Base-by-base conservation (phyloP, 192 early-diverging fungal genomes). In the Thoreauomyces humboldtii region DNA sequence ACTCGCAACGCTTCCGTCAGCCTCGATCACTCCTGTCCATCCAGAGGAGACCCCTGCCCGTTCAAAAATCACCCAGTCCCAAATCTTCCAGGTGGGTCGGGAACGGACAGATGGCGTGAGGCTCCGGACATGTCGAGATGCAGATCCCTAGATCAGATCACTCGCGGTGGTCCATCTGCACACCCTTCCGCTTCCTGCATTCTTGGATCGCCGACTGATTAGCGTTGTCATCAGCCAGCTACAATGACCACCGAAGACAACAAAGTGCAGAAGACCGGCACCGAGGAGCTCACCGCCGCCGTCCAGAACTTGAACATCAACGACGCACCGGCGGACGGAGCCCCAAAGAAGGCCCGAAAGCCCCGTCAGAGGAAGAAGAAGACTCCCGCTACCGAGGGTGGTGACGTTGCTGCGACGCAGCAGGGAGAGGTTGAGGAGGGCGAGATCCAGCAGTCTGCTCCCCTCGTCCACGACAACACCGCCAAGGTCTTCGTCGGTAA, bases 401-500 rank as follows among this genome's bases (percentile, higher is more conserved):
- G 7, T 2, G 27, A 31, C 46, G 59, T 50, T 19, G 52, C 47
- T 28, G 38, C 46, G 17, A 31, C 21, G 25, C 3, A 31, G 32
- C 37, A 6, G 15, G 52, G n/a, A 4, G 67, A 58, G 25, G 51
- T 19, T 27, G 61, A 66, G 14, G 50, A 43, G 9, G 60, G 21
- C 9, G 33, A 35, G 14, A 57, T 46, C 21, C 55, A 22, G 36
- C 33, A 48, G 15, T 43, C 27, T 11, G 67, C 59, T 34, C 59
- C 67, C 22, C 6, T 52, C 27, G 46, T 42, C 29, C 43, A 53
- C 36, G 66, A 73, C 48, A 67, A 71, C 65, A 74, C 62, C 27
- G 58, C 79, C 79, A 93, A 95, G 85, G 91, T 93, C 44, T 98
- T 96, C 85, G 92, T 94, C 31, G 93, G 95, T 51, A 98, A 98